Percentiles rank a stretch among this genome's conserved stretches.
phyloP scores from a whole-genome alignment of 345 rosid genomes.

The Kernera saxatilis region DNA sequence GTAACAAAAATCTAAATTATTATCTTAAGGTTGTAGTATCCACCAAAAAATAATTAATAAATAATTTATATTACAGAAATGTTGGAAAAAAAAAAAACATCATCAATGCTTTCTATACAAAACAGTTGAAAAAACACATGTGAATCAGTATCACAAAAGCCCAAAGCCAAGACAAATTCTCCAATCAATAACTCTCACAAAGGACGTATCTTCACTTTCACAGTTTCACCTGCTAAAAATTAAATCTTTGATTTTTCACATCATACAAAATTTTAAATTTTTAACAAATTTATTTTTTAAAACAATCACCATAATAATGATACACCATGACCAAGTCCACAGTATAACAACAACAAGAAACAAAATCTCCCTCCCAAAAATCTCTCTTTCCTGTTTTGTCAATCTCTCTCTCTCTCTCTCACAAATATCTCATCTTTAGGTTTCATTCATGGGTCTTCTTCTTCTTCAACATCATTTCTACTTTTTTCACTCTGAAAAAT shows the following conservation, averaged over 20 bases:
- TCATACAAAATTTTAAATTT: not conserved
- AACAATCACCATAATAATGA: not conserved
- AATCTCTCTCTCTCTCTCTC: slow-evolving; percentile 10
- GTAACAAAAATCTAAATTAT: not conserved
- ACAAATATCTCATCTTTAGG: slow-evolving; percentile 27
- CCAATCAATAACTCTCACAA: slow-evolving; percentile 19
- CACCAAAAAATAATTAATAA: not conserved
- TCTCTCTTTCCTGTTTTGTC: slow-evolving; percentile 21
- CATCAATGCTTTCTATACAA: not conserved
- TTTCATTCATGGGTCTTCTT: slow-evolving; percentile 19
- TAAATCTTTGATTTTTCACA: not conserved
- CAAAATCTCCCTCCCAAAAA: slow-evolving; percentile 32
- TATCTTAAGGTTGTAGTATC: not conserved
- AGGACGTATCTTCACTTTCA: slow-evolving; percentile 29
- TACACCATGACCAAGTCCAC: slow-evolving; percentile 24
- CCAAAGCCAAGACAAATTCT: slow-evolving; percentile 7
- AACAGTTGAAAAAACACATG: slow-evolving; percentile 17
- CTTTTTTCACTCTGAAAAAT: not conserved
- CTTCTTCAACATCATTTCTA: slow-evolving; percentile 7
- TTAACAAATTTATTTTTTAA: not conserved
- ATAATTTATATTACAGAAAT: not conserved
- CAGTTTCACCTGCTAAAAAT: slow-evolving; percentile 12
- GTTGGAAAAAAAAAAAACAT: not conserved
- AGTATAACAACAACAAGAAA: slow-evolving; percentile 1
- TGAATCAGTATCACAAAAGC: slow-evolving; percentile 22